Percentiles rank a stretch among this genome's conserved stretches.
phyloP scores from a whole-genome alignment of 805 yeast genomes.

The Lipomyces mesembrius region DNA sequence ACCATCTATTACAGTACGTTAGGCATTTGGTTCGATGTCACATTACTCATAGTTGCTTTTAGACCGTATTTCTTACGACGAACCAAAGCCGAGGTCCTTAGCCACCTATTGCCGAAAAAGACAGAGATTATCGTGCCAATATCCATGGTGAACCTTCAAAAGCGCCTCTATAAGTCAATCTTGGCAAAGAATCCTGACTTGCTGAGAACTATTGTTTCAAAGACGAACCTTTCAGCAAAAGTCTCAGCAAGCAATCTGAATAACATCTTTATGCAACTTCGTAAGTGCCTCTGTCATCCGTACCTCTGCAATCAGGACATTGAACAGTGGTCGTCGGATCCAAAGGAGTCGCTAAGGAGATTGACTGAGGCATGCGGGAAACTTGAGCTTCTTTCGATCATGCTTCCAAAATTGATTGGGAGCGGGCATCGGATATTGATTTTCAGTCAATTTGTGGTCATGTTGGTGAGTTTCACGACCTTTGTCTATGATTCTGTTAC shows the following conservation, averaged over 20 bases:
- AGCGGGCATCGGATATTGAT: constrained; percentile 70
- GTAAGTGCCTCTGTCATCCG: constrained; percentile 88
- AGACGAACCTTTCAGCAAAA: constrained; percentile 48
- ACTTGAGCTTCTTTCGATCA: constrained; percentile 71
- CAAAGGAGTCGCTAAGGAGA: constrained; percentile 61
- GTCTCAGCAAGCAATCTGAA: constrained; percentile 58
- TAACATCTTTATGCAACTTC: constrained; percentile 77
- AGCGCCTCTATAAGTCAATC: constrained; percentile 58
- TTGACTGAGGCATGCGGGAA: constrained; percentile 82
- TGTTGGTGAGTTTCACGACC: constrained; percentile 48
- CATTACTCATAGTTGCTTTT: constrained; percentile 38
- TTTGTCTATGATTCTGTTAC: neutral
- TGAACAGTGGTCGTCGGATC: constrained; percentile 62
- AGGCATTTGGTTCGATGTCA: constrained; percentile 19
- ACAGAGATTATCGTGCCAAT: constrained; percentile 83
- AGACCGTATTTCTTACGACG: constrained; percentile 86
- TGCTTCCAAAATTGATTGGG: constrained; percentile 47
- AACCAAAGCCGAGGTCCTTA: constrained; percentile 74
- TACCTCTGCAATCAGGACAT: constrained; percentile 83
- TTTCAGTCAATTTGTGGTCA: constrained; percentile 81
- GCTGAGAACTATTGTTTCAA: constrained; percentile 55
- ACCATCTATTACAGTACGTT: constrained; percentile 56
- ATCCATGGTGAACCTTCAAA: constrained; percentile 65
- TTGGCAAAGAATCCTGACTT: constrained; percentile 69
- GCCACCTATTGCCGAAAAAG: constrained; percentile 75